Conservation (phyloP, 768 basidiomycete genomes). For the Clavulina sp. region DNA sequence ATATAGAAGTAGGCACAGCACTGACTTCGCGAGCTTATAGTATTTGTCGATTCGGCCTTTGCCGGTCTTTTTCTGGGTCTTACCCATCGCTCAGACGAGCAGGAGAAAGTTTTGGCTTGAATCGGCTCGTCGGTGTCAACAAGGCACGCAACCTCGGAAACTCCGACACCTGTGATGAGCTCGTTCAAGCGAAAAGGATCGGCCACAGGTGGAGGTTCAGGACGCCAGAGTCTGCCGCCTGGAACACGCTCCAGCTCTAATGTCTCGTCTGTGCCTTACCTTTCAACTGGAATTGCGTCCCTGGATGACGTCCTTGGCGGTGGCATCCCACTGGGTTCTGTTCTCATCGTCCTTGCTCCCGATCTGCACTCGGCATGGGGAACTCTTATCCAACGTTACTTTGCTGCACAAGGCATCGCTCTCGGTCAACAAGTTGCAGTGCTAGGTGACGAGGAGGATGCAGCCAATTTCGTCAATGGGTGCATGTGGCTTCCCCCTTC, state of each 20-base stretch:
- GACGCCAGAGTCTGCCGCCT: constrained; percentile 19
- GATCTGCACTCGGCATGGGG: constrained; percentile 25
- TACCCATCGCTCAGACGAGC: constrained; percentile 43
- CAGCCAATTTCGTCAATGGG: constrained; percentile 39
- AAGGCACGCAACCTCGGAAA: not conserved
- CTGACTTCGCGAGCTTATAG: constrained; percentile 84
- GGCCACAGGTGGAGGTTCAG: constrained; percentile 17
- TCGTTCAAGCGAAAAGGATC: constrained; percentile 59
- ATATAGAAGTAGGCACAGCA: constrained; percentile 1
- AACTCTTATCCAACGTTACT: constrained; percentile 44
- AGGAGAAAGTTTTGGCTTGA: not conserved
- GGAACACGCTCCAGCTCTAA: constrained; percentile 3
- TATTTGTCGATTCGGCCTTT: constrained; percentile 95
- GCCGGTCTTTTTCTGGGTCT: constrained; percentile 87
- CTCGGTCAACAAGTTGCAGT: constrained; percentile 52
- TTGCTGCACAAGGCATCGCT: constrained; percentile 70
- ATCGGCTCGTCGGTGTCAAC: not conserved
- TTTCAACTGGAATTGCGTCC: constrained; percentile 79
- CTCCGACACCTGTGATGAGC: constrained; percentile 3
- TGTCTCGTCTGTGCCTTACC: constrained; percentile 16
- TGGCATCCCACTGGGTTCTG: constrained; percentile 44
- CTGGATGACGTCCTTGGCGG: constrained; percentile 92
- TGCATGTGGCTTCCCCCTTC: constrained; percentile 57
- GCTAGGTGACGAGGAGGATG: constrained; percentile 37
- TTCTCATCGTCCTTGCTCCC: constrained; percentile 20